Conservation (phyloP, 148 eudicot species). For the Rhododendron ovatum region DNA sequence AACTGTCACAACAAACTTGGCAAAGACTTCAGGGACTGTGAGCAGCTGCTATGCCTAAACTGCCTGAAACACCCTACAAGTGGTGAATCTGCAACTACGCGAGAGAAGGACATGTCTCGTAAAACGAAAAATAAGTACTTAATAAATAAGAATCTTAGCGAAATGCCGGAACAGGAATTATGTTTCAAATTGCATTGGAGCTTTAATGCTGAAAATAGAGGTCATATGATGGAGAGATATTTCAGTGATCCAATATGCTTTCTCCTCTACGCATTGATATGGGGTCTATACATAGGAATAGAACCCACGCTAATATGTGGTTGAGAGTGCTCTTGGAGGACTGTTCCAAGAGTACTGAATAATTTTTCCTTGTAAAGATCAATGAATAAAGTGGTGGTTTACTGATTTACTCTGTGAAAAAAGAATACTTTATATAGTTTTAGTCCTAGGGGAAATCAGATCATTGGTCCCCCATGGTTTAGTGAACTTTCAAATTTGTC, state of each 20-base stretch:
- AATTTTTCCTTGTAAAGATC: background rate
- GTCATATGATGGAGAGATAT: background rate
- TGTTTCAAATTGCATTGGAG: background rate
- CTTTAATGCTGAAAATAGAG: background rate
- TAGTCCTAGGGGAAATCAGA: background rate
- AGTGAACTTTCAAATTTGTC: background rate
- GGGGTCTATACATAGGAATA: background rate
- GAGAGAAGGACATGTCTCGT: no score
- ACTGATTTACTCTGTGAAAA: background rate
- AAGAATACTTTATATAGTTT: background rate
- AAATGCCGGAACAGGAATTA: no score
- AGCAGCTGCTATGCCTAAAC: background rate
- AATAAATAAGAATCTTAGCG: no score
- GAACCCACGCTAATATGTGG: no score
- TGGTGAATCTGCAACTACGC: background rate
- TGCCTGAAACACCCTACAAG: background rate
- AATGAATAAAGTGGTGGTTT: background rate
- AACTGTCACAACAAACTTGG: background rate
- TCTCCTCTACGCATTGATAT: background rate
- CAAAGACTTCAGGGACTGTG: background rate
- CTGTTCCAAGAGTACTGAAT: background rate
- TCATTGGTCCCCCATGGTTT: background rate
- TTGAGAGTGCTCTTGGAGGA: background rate
- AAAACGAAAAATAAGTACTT: no score
- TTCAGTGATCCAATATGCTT: background rate